Base-by-base conservation (phyloP, 176 grass and related monocot genomes). In the Oryza brachyantha region DNA sequence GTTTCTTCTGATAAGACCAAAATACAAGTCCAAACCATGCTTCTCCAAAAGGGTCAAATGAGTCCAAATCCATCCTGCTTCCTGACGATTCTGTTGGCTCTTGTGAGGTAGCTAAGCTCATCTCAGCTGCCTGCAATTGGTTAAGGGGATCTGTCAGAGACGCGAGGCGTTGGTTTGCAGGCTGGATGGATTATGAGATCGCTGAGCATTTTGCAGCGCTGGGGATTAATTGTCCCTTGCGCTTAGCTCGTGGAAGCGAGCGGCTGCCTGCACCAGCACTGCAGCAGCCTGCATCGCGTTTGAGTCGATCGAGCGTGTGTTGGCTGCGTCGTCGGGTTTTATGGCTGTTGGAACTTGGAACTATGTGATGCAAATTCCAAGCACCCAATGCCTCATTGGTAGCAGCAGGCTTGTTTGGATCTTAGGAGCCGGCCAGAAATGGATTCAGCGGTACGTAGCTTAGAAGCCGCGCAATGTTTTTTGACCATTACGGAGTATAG, bases 271-370 rank as follows among this genome's bases (percentile, higher is more conserved):
- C 61, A 2, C 0, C 25, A 11, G 72, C 55, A 54, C 29, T 39
- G 74, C 63, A 45, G 6, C 61, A 29, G 14, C n/a, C n/a, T n/a
- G n/a, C n/a, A n/a, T n/a, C n/a, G n/a, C n/a, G n/a, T n/a, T n/a
- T n/a, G n/a, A n/a, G n/a, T n/a, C n/a, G n/a, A n/a, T n/a, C n/a
- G n/a, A n/a, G n/a, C n/a, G n/a, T n/a, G n/a, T n/a, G 75, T 1
- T 13, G 0, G 66, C 16, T 63, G 67, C 17, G 70, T 21, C 62
- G 62, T 12, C 74, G 74, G 40, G 2, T 70, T 84, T 78, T 10
- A 57, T 75, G 76, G 61, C 69, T 79, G 61, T 71, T 65, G 66
- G 79, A 4, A 65, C 73, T 82, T 41, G 73, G 73, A 76, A n/a
- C 64, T 26, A 37, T 0, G 50, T 2, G 50, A 55, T 55, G 7